phyloP scores from a whole-genome alignment of 2,329 filamentous ascomycete genomes.

The Ambrosiella beaveri region DNA sequence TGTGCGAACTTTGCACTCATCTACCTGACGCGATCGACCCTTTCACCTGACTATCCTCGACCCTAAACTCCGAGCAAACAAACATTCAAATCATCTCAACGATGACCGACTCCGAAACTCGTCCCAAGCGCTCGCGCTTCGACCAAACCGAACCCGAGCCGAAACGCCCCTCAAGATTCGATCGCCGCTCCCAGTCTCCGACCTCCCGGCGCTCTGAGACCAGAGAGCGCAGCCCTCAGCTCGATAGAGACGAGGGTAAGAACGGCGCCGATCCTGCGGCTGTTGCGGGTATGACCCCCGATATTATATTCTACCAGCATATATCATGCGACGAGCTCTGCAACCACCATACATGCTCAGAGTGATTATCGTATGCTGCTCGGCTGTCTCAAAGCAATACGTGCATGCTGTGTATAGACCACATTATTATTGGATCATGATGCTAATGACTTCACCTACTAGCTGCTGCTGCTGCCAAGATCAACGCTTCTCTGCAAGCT shows the following conservation, averaged over 20 bases:
- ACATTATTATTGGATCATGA: constrained; percentile 17
- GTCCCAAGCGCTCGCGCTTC: constrained; percentile 76
- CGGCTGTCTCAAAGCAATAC: no score
- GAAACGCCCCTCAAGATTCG: constrained; percentile 63
- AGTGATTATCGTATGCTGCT: background rate
- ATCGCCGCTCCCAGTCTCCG: constrained; percentile 79
- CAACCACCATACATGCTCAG: background rate
- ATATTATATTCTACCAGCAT: background rate
- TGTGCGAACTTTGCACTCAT: no score
- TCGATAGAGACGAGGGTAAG: constrained; percentile 6
- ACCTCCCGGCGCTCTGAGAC: constrained; percentile 48
- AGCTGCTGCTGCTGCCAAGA: constrained; percentile 78
- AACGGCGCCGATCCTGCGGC: constrained; percentile 47
- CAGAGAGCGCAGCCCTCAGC: constrained; percentile 57
- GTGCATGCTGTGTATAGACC: background rate
- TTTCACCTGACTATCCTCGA: no score
- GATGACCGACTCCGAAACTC: constrained; percentile 63
- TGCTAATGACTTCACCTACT: constrained; percentile 13
- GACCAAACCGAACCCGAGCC: constrained; percentile 74
- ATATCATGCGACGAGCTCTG: no score
- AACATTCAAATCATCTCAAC: background rate
- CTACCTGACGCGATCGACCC: no score
- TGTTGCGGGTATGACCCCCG: constrained; percentile 46
- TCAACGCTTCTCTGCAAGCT: constrained; percentile 67
- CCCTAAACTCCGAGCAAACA: background rate